phyloP scores from a whole-genome alignment of 2,329 filamentous ascomycete genomes.

The Epichloe baconii region DNA sequence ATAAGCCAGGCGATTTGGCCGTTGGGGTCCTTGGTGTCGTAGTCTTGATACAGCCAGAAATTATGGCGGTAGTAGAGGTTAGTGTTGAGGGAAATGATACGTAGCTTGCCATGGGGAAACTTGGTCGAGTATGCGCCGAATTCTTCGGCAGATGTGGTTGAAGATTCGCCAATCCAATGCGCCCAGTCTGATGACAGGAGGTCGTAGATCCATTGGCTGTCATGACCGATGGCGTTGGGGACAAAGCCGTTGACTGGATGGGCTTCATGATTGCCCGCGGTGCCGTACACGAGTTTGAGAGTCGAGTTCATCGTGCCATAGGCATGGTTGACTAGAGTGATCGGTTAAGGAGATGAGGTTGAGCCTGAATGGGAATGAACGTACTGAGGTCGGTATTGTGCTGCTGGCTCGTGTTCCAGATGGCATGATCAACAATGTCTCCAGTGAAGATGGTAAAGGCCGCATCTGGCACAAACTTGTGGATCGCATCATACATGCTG shows the following conservation, averaged over 20 bases:
- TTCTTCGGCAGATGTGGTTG: constrained; percentile 18
- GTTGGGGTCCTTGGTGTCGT: constrained; percentile 34
- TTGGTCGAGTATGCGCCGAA: constrained; percentile 37
- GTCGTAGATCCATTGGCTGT: constrained; percentile 39
- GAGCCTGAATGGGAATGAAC: constrained; percentile 1
- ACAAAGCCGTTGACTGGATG: constrained; percentile 37
- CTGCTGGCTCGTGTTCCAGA: constrained; percentile 30
- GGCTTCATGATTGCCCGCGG: constrained; percentile 43
- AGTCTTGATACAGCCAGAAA: constrained; percentile 38
- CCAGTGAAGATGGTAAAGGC: constrained; percentile 47
- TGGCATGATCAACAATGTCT: constrained; percentile 40
- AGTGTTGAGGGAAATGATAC: constrained; percentile 47
- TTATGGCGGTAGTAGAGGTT: constrained; percentile 45
- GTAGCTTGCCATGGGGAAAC: constrained; percentile 30
- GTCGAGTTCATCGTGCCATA: constrained; percentile 31
- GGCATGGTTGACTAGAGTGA: constrained; percentile 25
- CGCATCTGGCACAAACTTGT: constrained; percentile 29
- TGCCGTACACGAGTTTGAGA: constrained; percentile 34
- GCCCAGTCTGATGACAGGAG: constrained; percentile 32
- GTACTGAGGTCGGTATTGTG: constrained; percentile 20
- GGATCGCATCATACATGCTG: constrained; percentile 42
- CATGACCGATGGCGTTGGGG: constrained; percentile 22
- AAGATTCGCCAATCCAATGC: constrained; percentile 29
- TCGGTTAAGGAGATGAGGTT: constrained; percentile 15
- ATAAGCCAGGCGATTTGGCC: constrained; percentile 41